Conservation (phyloP, 2,329 filamentous ascomycete species). For the Botryotinia globosa region DNA sequence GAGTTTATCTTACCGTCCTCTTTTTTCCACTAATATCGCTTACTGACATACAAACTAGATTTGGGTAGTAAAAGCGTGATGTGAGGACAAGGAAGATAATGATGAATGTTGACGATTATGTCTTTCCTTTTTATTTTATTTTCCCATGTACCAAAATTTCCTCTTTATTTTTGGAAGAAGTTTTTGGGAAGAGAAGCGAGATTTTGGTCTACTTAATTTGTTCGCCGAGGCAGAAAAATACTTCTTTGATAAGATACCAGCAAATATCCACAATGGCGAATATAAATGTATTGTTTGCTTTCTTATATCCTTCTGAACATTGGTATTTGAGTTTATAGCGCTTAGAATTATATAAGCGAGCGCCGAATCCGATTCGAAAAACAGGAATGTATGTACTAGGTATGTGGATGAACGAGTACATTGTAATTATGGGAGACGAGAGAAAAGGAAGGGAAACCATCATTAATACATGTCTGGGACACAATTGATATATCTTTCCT, state of each 20-base stretch:
- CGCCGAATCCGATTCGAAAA: neutral
- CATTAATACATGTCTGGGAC: neutral
- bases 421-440: neutral
- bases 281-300: conserved; percentile 11
- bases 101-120: conserved; percentile 18
- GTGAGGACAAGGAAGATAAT: conserved; percentile 4
- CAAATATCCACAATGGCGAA: conserved; percentile 3
- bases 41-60: conserved; percentile 30
- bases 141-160: neutral
- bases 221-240: neutral
- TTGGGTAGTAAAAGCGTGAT: conserved; percentile 28
- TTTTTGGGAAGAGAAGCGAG: neutral
- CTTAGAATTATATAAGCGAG: neutral
- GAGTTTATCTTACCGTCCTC: conserved; percentile 41
- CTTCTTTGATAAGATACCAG: conserved; percentile 16
- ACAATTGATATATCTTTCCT: neutral
- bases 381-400: neutral
- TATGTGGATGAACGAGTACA: neutral
- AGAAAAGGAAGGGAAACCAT: neutral
- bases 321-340: neutral
- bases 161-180: too few species aligned
- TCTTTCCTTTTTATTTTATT: neutral
- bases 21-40: neutral
- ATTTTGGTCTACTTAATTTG: neutral
- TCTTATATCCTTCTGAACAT: neutral